Evolutionary conservation across 768 basidiomycete species (phyloP).

Genomic region (Tulasnella sp.): DNA sequence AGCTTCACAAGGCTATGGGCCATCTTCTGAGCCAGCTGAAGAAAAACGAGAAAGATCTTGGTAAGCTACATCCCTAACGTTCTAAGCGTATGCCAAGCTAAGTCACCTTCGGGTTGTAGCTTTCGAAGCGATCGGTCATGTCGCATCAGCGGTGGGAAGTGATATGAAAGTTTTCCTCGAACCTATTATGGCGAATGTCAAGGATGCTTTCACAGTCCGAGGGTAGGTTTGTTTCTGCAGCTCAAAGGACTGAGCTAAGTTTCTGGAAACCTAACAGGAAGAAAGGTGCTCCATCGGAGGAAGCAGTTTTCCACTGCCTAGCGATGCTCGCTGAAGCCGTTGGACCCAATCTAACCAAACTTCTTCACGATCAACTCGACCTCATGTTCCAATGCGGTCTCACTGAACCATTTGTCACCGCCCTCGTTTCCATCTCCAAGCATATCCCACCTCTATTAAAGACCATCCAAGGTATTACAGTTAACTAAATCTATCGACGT

Average conservation of each 20-base stretch:
- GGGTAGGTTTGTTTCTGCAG: constrained; percentile 58
- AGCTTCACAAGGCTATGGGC: constrained; percentile 91
- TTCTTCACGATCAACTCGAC: constrained; percentile 95
- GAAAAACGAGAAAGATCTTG: constrained; percentile 88
- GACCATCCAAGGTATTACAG: constrained; percentile 81
- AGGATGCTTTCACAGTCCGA: constrained; percentile 80
- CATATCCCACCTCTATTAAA: constrained; percentile 88
- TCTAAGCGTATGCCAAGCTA: constrained; percentile 32
- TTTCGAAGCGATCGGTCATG: constrained; percentile 95
- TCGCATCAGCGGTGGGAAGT: constrained; percentile 86
- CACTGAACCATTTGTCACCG: constrained; percentile 83
- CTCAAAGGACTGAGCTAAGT: not conserved
- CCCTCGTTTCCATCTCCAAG: constrained; percentile 79
- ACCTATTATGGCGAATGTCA: constrained; percentile 85
- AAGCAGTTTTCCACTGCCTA: constrained; percentile 96
- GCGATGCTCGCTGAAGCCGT: constrained; percentile 95
- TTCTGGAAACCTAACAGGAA: constrained; percentile 43
- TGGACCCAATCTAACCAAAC: constrained; percentile 92
- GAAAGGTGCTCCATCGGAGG: constrained; percentile 91
- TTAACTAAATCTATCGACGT: not conserved
- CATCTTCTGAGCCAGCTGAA: constrained; percentile 86
- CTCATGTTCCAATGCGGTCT: constrained; percentile 94
- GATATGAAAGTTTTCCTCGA: constrained; percentile 98
- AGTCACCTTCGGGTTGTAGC: constrained; percentile 52
- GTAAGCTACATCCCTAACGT: constrained; percentile 50